A percentile compares a stretch with the other conserved stretches of the same genome.
Evolutionary conservation across 306 rosid species (phyloP).

Genomic region (Vigna trinervia): DNA sequence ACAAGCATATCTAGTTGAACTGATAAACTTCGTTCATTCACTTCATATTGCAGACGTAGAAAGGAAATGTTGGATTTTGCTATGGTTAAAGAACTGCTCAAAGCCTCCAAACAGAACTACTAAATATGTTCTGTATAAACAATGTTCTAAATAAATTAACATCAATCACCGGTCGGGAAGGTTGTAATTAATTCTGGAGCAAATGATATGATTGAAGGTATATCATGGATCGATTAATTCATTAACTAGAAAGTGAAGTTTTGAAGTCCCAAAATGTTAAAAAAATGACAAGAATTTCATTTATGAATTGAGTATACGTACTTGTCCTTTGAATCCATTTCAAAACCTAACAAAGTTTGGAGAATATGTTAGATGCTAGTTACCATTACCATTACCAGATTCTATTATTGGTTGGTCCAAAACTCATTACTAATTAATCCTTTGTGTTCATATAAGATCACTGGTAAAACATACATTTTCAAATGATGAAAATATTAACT

Average conservation of each 20-base stretch:
- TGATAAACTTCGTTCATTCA: not conserved
- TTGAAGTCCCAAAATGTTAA: not conserved
- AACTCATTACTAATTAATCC: not conserved
- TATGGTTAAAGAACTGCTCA: not conserved
- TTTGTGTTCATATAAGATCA: not conserved
- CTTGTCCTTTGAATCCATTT: conserved; percentile 5
- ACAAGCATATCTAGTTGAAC: not conserved
- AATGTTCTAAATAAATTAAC: not conserved
- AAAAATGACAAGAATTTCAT: not conserved
- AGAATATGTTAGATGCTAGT: not conserved
- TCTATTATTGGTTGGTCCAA: not conserved
- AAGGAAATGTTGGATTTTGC: not conserved
- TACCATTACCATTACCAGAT: not conserved
- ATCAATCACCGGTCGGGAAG: not conserved
- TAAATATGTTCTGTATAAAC: not conserved
- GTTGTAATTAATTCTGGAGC: conserved; percentile 3
- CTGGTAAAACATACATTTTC: not conserved
- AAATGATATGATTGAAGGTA: not conserved
- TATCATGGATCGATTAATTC: not conserved
- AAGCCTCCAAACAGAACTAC: not conserved
- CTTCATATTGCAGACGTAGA: not conserved
- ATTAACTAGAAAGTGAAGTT: not conserved
- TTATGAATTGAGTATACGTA: not conserved
- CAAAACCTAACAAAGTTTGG: conserved; percentile 6
- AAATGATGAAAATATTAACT: not conserved